Evolutionary conservation across 2,329 filamentous ascomycete genomes (phyloP), one percentile per base, ranked within the genome.

Genomic region (Nemania sp.): DNA sequence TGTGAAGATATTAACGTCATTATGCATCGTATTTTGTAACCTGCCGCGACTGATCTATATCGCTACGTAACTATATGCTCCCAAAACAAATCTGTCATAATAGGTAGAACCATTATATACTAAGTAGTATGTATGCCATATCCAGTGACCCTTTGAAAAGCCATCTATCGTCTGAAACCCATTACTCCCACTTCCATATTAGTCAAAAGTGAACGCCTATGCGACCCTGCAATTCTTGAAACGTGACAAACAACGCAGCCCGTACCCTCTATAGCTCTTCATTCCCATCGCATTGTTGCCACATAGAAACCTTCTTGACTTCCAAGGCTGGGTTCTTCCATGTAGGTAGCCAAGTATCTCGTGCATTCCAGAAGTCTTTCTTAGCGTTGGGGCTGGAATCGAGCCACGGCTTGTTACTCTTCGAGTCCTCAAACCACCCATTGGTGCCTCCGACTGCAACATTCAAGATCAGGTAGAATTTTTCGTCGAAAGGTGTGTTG

Each of bases 401-500:
- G 26, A 90, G 77, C 90, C 90, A 95, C 1, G 90, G 90, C 77
- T 95, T 95, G 26, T 79, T 80, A 36, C 78, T 79, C 61, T 80
- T 75, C 17, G 85, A 83, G 68, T 95, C 89, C 65, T 86, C 76
- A 66, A 94, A 95, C 89, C 89, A 95, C 31, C 90, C 90, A 61
- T 91, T 92, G 19, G 86, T 90, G 44, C 84, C 84, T 24, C 89
- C 89, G 6, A 92, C 88, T 9, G 84, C 88, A 3, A 92, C 76
- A 65, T 90, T 90, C 52, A 93, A 68, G 61, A 91, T 86, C 40
- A 93, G 79, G 64, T 89, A 91, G 66, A 92, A 92, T 14, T 81
- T 73, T 60, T 89, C 79, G 66, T 92, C 89, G 63, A 93, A 93
- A 0, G 89, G 89, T 0, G 88, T 84, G 56, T 86, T 81, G 31